Percentiles rank a stretch among this genome's conserved stretches.
Conservation (phyloP, 306 rosid species). For the Sesbania bispinosa region DNA sequence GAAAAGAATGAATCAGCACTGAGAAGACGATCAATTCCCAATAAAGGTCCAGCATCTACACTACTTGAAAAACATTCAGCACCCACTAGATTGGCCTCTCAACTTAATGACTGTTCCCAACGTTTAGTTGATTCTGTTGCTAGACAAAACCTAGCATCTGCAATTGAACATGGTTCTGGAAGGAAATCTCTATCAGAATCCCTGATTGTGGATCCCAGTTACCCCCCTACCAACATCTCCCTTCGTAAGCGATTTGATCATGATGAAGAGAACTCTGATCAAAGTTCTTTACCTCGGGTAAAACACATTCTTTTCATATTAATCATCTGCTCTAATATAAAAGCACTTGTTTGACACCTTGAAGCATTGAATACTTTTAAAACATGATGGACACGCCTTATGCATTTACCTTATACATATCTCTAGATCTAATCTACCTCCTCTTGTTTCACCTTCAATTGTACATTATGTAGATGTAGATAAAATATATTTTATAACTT, state of each 20-base stretch:
- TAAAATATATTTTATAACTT: too few species aligned
- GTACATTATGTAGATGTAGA: too few species aligned
- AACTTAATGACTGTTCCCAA: too few species aligned
- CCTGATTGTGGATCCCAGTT: slow-evolving; percentile 50
- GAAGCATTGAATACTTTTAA: neutral
- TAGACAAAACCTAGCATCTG: too few species aligned
- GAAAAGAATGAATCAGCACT: slow-evolving; percentile 56
- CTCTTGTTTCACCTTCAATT: too few species aligned
- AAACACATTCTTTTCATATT: slow-evolving; percentile 7
- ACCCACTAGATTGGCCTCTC: slow-evolving; percentile 47
- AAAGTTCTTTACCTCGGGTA: slow-evolving; percentile 58
- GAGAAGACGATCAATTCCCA: slow-evolving; percentile 48
- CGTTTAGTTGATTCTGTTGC: too few species aligned
- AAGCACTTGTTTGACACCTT: neutral
- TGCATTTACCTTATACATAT: neutral
- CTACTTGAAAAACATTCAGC: slow-evolving; percentile 50
- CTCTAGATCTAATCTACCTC: too few species aligned
- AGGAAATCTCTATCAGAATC: slow-evolving; percentile 83
- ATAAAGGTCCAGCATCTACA: slow-evolving; percentile 49
- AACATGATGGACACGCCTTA: slow-evolving; percentile 1
- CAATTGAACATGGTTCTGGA: too few species aligned
- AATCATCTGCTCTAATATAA: neutral
- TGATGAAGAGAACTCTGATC: slow-evolving; percentile 66
- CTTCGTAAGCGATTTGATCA: slow-evolving; percentile 71
- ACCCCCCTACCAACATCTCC: slow-evolving; percentile 54